Conservation (phyloP, 768 basidiomycete genomes). For the Podaxis rugospora region DNA sequence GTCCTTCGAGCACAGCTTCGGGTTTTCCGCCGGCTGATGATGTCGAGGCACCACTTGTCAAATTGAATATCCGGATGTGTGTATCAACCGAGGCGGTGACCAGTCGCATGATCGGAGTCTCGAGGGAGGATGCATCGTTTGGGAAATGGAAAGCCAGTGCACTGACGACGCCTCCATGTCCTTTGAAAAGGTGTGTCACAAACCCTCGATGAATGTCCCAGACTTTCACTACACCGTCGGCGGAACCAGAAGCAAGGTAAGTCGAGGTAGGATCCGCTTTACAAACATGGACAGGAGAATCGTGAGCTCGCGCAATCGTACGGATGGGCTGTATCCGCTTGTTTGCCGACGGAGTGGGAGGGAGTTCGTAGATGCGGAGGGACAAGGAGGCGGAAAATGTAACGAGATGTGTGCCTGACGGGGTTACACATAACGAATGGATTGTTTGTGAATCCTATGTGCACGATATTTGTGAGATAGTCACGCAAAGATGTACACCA, state of each 20-base stretch:
- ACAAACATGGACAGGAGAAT: slow-evolving; percentile 91
- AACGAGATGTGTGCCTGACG: slow-evolving; percentile 66
- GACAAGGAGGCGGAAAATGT: slow-evolving; percentile 80
- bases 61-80: slow-evolving; percentile 87
- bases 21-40: slow-evolving; percentile 57
- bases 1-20: slow-evolving; percentile 85
- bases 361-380: slow-evolving; percentile 81
- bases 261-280: slow-evolving; percentile 80
- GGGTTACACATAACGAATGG: slow-evolving; percentile 79
- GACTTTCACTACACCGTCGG: slow-evolving; percentile 95
- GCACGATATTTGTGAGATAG: background rate
- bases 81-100: slow-evolving; percentile 92
- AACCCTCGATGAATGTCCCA: slow-evolving; percentile 89
- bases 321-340: slow-evolving; percentile 66
- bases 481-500: slow-evolving; percentile 11
- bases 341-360: slow-evolving; percentile 36
- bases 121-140: slow-evolving; percentile 48
- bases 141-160: slow-evolving; percentile 85
- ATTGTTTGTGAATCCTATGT: slow-evolving; percentile 79
- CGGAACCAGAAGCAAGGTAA: slow-evolving; percentile 92
- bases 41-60: slow-evolving; percentile 60
- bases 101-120: slow-evolving; percentile 63
- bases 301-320: slow-evolving; percentile 80
- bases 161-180: slow-evolving; percentile 96
- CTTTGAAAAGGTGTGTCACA: slow-evolving; percentile 91